Conservation (phyloP, 1,284 basidiomycete species). For the Marasmius tenuissimus region DNA sequence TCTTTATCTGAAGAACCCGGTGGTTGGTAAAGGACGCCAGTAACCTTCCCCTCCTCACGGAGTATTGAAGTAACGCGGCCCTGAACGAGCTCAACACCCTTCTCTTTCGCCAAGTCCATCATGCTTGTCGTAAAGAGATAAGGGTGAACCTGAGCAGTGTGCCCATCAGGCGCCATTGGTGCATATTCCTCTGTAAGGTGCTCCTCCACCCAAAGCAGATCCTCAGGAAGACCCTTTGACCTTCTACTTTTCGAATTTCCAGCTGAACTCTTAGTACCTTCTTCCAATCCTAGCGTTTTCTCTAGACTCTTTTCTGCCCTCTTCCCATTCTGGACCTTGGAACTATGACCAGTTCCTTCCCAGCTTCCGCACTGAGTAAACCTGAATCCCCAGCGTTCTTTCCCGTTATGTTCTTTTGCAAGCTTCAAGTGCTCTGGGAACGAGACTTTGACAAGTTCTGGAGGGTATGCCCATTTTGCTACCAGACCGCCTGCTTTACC, state of each 20-base stretch:
- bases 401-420: constrained; percentile 72
- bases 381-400: constrained; percentile 82
- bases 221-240: constrained; percentile 51
- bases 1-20: constrained; percentile 29
- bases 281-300: constrained; percentile 54
- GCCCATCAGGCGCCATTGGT: constrained; percentile 57
- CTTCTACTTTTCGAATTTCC: constrained; percentile 23
- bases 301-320: constrained; percentile 46
- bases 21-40: constrained; percentile 52
- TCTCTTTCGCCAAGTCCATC: constrained; percentile 63
- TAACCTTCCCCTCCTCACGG: constrained; percentile 41
- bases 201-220: constrained; percentile 63
- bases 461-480: constrained; percentile 78
- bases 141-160: constrained; percentile 83
- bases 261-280: constrained; percentile 15
- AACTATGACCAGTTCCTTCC: constrained; percentile 55
- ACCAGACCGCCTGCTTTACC: constrained; percentile 94
- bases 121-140: constrained; percentile 79
- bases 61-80: constrained; percentile 45
- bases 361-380: constrained; percentile 64
- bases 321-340: constrained; percentile 22
- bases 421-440: constrained; percentile 80
- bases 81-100: constrained; percentile 45
- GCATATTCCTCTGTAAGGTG: constrained; percentile 59
- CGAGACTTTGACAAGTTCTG: constrained; percentile 77